A percentile compares a stretch with the other conserved stretches of the same genome.
Conservation (phyloP, 2,329 filamentous ascomycete genomes). For the Phialemonium atrogriseum region DNA sequence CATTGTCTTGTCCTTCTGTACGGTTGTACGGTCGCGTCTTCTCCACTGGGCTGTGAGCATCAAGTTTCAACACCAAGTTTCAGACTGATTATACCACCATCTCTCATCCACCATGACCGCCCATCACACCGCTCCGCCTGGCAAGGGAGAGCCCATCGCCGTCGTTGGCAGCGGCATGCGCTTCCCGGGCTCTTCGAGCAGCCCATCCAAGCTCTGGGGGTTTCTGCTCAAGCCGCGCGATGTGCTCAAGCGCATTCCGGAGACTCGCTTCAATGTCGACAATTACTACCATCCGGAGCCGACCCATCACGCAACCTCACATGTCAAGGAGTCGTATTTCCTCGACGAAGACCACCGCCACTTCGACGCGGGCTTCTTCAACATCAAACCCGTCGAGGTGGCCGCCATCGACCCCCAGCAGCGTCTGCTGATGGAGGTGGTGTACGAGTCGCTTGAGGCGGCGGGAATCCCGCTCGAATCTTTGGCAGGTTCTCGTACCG, state of each 20-base stretch:
- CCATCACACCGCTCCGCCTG: not conserved
- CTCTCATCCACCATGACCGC: conserved; percentile 1
- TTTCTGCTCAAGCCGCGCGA: conserved; percentile 4
- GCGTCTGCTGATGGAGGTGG: conserved; percentile 1
- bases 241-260: not conserved
- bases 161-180: conserved; percentile 3
- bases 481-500: conserved; percentile 15
- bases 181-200: conserved; percentile 3
- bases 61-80: conserved; percentile 4
- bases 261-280: not conserved
- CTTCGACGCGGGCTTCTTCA: conserved; percentile 5
- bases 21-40: conserved; percentile 1
- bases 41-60: not conserved
- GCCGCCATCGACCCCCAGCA: conserved; percentile 3
- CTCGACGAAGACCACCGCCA: conserved; percentile 2
- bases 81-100: conserved; percentile 1
- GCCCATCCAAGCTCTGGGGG: conserved; percentile 4
- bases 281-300: conserved; percentile 3
- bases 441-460: conserved; percentile 1
- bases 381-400: conserved; percentile 5
- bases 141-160: conserved; percentile 5
- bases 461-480: conserved; percentile 12
- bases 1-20: not conserved
- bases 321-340: not conserved
- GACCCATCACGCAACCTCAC: not conserved